These are phyloP conservation scores for Hypoxylon sp. DNA, from an alignment of 2,329 filamentous ascomycete species.

Conservation along the genomic window DNA sequence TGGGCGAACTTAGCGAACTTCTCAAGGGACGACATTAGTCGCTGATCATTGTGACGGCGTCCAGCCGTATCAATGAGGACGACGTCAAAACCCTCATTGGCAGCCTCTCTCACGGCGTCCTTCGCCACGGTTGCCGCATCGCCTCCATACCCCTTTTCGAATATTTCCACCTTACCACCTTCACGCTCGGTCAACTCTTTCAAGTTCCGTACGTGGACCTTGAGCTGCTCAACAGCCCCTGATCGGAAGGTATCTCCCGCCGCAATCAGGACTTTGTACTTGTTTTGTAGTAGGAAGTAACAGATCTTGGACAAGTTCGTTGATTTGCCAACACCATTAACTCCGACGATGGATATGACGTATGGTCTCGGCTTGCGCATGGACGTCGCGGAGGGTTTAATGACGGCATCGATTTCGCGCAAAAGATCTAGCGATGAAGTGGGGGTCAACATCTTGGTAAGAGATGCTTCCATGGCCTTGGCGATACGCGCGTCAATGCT, in stretches of 20 bases:
- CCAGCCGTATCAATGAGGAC: constrained; percentile 98
- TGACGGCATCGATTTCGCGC: constrained; percentile 88
- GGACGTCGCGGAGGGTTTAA: constrained; percentile 74
- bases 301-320: constrained; percentile 98
- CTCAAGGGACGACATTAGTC: constrained; percentile 95
- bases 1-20: constrained; percentile 97
- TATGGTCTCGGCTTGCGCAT: constrained; percentile 82
- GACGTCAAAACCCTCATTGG: constrained; percentile 85
- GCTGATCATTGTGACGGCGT: constrained; percentile 92
- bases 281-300: constrained; percentile 97
- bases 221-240: constrained; percentile 95
- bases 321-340: constrained; percentile 98
- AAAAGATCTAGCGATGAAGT: constrained; percentile 95
- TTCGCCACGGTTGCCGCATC: constrained; percentile 96
- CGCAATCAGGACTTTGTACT: constrained; percentile 93
- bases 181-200: constrained; percentile 90
- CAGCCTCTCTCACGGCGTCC: constrained; percentile 88
- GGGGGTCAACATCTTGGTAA: constrained; percentile 95
- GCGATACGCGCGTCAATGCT: constrained; percentile 87
- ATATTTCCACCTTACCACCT: constrained; percentile 88
- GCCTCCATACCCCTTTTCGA: constrained; percentile 97
- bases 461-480: constrained; percentile 89
- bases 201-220: constrained; percentile 93
- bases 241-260: constrained; percentile 98
- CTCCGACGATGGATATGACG: constrained; percentile 97